phyloP scores from a whole-genome alignment of 2,329 filamentous ascomycete species.

The Phialophora chinensis region DNA sequence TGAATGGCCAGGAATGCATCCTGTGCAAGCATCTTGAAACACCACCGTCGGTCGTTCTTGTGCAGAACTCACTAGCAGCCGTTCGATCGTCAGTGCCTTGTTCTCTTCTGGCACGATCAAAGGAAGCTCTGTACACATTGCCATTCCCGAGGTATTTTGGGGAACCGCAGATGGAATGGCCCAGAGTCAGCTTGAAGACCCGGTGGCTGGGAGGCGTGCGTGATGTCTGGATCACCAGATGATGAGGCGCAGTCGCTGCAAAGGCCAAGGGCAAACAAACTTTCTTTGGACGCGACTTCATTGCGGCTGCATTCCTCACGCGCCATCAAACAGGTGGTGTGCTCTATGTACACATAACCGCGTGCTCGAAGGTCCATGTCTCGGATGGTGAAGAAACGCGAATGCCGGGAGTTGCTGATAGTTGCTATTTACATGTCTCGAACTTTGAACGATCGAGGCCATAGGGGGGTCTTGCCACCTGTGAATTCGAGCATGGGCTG shows the following conservation, averaged over 20 bases:
- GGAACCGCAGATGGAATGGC: neutral
- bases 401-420: neutral
- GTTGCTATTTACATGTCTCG: neutral
- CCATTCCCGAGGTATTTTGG: neutral
- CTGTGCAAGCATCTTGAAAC: slow-evolving; percentile 24
- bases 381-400: neutral
- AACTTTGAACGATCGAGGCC: neutral
- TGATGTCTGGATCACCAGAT: neutral
- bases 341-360: neutral
- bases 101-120: neutral
- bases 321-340: neutral
- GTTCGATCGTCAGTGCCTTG: neutral
- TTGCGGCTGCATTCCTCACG: neutral
- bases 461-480: neutral
- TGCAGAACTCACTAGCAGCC: neutral
- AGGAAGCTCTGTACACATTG: neutral
- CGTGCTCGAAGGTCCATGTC: neutral
- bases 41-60: slow-evolving; percentile 7
- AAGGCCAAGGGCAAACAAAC: neutral
- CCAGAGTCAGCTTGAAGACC: neutral
- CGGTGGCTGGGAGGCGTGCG: too few relatives aligned
- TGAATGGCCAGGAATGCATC: slow-evolving; percentile 11
- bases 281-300: neutral
- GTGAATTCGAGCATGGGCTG: neutral
- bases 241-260: neutral